A percentile compares a stretch with the other conserved stretches of the same genome.
Evolutionary conservation across 2,329 filamentous ascomycete genomes (phyloP).

Genomic region (Dothideomycetes sp.): DNA sequence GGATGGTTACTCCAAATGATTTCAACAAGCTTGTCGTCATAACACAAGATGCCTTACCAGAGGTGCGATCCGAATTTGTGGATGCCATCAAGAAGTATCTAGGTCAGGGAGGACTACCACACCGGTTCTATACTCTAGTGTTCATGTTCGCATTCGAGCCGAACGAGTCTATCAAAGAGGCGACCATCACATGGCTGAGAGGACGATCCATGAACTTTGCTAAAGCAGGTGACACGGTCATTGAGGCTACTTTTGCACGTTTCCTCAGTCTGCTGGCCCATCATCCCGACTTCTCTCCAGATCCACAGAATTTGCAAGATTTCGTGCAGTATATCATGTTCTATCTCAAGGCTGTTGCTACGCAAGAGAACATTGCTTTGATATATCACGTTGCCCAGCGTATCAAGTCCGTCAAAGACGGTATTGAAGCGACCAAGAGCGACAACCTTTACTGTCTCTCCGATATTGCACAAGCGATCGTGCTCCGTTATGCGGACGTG

Average conservation of each 20-base stretch:
- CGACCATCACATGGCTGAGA: slow-evolving; percentile 79
- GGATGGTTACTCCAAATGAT: slow-evolving; percentile 58
- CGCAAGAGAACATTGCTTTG: slow-evolving; percentile 75
- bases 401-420: slow-evolving; percentile 82
- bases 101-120: slow-evolving; percentile 57
- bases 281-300: slow-evolving; percentile 74
- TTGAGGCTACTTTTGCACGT: slow-evolving; percentile 75
- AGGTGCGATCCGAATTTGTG: slow-evolving; percentile 71
- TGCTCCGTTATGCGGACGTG: slow-evolving; percentile 77
- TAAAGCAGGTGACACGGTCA: slow-evolving; percentile 45
- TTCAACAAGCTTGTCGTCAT: slow-evolving; percentile 78
- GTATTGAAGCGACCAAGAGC: slow-evolving; percentile 56
- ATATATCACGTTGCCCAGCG: slow-evolving; percentile 89
- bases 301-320: slow-evolving; percentile 59
- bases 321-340: slow-evolving; percentile 85
- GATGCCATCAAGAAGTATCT: slow-evolving; percentile 87
- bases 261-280: slow-evolving; percentile 83
- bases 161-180: slow-evolving; percentile 58
- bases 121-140: slow-evolving; percentile 78
- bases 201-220: slow-evolving; percentile 63
- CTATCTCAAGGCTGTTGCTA: slow-evolving; percentile 74
- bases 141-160: slow-evolving; percentile 93
- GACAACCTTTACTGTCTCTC: slow-evolving; percentile 77
- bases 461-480: slow-evolving; percentile 73
- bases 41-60: slow-evolving; percentile 64